phyloP scores from a whole-genome alignment of 768 basidiomycete genomes.

The Leccinum broughii region DNA sequence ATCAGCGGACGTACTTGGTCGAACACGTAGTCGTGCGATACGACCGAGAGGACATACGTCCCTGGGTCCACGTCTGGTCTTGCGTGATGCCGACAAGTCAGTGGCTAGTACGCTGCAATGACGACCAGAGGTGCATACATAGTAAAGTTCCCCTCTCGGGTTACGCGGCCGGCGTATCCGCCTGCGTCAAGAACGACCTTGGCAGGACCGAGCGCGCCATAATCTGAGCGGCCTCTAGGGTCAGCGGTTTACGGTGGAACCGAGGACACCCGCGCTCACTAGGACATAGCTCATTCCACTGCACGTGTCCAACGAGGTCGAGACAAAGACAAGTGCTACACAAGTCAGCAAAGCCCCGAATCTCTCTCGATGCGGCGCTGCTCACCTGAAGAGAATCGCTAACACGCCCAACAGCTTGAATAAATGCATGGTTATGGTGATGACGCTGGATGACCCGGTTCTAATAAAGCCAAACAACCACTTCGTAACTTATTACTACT shows the following conservation, averaged over 20 bases:
- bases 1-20: conserved; percentile 53
- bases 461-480: conserved; percentile 30
- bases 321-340: conserved; percentile 38
- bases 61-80: conserved; percentile 72
- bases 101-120: background rate
- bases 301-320: conserved; percentile 61
- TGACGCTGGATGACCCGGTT: background rate
- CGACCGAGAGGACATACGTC: conserved; percentile 66
- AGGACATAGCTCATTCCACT: conserved; percentile 72
- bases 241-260: conserved; percentile 11
- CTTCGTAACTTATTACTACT: background rate
- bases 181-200: conserved; percentile 65
- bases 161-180: conserved; percentile 50
- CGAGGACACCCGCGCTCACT: conserved; percentile 37
- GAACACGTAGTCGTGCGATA: conserved; percentile 66
- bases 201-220: conserved; percentile 50
- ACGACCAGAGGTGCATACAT: conserved; percentile 49
- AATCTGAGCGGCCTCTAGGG: conserved; percentile 29
- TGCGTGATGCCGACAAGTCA: conserved; percentile 12
- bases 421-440: conserved; percentile 12
- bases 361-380: background rate
- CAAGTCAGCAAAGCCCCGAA: conserved; percentile 2
- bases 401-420: conserved; percentile 9
- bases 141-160: conserved; percentile 57
- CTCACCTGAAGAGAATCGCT: conserved; percentile 19